Evolutionary conservation across 176 grass and related monocot species (phyloP), one percentile per base, ranked within the genome.

Genomic region (Secale cereale): DNA sequence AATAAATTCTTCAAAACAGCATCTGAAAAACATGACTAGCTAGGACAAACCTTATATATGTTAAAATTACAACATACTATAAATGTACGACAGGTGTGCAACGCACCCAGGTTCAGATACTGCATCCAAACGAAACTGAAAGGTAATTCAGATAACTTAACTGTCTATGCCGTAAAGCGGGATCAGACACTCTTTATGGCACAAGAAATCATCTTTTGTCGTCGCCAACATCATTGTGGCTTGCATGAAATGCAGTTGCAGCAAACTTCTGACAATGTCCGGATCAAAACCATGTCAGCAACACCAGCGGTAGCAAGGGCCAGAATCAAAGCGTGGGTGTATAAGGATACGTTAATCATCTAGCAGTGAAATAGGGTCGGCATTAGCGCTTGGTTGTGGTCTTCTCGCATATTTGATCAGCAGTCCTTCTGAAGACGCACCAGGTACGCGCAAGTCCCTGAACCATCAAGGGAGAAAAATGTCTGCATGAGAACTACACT

Each of bases 401-500:
- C 95, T 79, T 14, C 95, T 88, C 10, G 95, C 95, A 74, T 95
- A 93, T 84, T 98, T 95, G 39, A 95, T 95, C 22, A 98, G 92
- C 82, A 98, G 62, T 69, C 95, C 89, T 95, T 98, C 95, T 5
- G 82, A 93, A 59, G 93, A 98, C 3, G 86, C 23, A 74, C 89
- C 93, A 46, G 95, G 91, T 22, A 92, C 56, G 1, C 83, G 59
- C 84, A 94, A 85, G 62, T 95, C 85, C 87, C 95, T 98, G 70
- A 20, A 78, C 37, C 79, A 32, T 10, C 57, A 30, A 43, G 25
- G 16, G 7, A 46, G 17, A 48, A 11, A 81, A 3, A 22, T 22
- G 23, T 57, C 64, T 35, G 52, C 36, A 39, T 78, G 63, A 10
- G 31, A 78, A 50, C 62, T 83, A 3, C 14, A 76, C 20, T 36